Percentiles rank a stretch among this genome's conserved stretches.
Evolutionary conservation across 129 eudicot genomes (phyloP).

Genomic region (Erigeron canadensis): DNA sequence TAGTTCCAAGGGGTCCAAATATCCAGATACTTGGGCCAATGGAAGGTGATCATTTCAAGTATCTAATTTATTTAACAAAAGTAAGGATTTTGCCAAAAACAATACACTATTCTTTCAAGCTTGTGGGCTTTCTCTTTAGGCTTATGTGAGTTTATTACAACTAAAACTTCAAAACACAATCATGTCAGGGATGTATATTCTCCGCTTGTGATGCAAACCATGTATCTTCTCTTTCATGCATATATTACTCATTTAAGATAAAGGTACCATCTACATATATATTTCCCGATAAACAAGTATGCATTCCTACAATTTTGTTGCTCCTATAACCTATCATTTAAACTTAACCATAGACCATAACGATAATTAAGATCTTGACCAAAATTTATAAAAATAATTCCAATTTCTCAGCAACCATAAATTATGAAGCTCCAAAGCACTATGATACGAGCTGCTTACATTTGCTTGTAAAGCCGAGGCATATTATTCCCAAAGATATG

Average conservation of each 20-base stretch:
- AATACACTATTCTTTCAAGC: no score
- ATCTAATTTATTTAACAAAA: background rate
- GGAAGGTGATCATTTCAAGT: background rate
- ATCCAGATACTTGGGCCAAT: slow-evolving; percentile 7
- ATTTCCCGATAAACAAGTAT: background rate
- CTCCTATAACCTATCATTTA: background rate
- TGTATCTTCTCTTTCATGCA: background rate
- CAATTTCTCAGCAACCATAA: no score
- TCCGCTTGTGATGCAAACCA: background rate
- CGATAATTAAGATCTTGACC: background rate
- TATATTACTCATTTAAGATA: background rate
- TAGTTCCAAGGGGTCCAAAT: background rate
- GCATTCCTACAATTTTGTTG: background rate
- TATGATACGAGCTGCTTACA: no score
- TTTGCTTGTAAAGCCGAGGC: no score
- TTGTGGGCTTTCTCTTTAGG: no score
- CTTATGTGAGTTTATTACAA: background rate
- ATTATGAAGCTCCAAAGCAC: no score
- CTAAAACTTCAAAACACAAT: background rate
- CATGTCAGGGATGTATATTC: no score
- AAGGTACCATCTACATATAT: background rate
- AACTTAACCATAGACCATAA: background rate
- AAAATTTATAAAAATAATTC: no score
- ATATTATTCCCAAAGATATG: no score
- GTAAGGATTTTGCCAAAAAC: background rate